Evolutionary conservation across 2,329 filamentous ascomycete species (phyloP).

Genomic region (Diaporthe nobilis): DNA sequence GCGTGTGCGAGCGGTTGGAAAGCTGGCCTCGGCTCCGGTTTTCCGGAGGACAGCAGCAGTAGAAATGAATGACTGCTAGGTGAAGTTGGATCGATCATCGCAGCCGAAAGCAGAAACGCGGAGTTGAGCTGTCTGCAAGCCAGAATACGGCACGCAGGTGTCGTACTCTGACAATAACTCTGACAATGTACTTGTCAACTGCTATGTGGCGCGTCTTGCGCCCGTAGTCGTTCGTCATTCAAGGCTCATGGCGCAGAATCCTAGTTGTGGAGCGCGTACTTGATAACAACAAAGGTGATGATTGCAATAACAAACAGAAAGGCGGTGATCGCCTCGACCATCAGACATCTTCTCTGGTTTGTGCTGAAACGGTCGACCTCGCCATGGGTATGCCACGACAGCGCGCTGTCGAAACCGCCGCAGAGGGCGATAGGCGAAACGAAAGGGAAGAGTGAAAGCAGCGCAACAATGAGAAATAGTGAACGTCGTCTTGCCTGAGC

Average conservation of each 20-base stretch:
- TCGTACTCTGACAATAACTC: not conserved
- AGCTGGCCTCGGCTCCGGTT: not conserved
- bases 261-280: slow-evolving; percentile 21
- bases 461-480: slow-evolving; percentile 57
- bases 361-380: slow-evolving; percentile 57
- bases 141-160: not conserved
- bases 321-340: slow-evolving; percentile 50
- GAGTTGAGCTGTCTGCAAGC: not conserved
- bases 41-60: not conserved
- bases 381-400: slow-evolving; percentile 65
- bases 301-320: slow-evolving; percentile 41
- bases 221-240: not conserved
- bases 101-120: not conserved
- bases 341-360: slow-evolving; percentile 54
- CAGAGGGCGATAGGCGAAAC: slow-evolving; percentile 60
- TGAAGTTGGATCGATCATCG: not conserved
- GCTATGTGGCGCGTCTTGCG: not conserved
- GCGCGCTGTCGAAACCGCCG: slow-evolving; percentile 60
- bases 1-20: not conserved
- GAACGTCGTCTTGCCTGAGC: slow-evolving; percentile 50
- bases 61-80: not conserved
- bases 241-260: too few species aligned
- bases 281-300: slow-evolving; percentile 43
- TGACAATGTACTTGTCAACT: not conserved
- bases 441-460: slow-evolving; percentile 62